Conservation (phyloP, 2,329 filamentous ascomycete species). For the Neopestalotiopsis sp. region DNA sequence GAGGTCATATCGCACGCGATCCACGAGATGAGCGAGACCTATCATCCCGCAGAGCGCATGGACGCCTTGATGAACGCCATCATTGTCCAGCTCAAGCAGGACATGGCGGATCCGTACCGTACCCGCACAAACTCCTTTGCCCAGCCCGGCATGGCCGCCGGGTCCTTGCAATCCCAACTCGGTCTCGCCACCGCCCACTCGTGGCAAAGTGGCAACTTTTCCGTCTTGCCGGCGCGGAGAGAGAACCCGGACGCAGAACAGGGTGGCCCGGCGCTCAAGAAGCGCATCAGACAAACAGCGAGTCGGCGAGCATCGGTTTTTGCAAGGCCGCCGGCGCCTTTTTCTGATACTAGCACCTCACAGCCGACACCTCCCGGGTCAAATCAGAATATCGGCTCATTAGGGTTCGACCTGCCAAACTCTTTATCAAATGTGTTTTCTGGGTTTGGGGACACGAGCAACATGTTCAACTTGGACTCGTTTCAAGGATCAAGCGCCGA, state of each 20-base stretch:
- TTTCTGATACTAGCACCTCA: slow-evolving; percentile 29
- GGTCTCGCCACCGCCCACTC: neutral
- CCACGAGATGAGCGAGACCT: slow-evolving; percentile 56
- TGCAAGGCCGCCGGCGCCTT: slow-evolving; percentile 34
- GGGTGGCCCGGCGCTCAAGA: slow-evolving; percentile 34
- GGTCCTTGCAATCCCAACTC: neutral
- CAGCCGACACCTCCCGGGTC: slow-evolving; percentile 21
- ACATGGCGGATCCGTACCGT: slow-evolving; percentile 26
- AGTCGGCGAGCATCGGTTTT: slow-evolving; percentile 38
- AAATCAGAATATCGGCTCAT: slow-evolving; percentile 22
- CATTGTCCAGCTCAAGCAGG: slow-evolving; percentile 50
- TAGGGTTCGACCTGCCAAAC: slow-evolving; percentile 20
- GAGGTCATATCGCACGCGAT: slow-evolving; percentile 57
- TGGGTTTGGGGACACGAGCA: slow-evolving; percentile 23
- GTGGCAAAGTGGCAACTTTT: slow-evolving; percentile 21
- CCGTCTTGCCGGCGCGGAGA: slow-evolving; percentile 36
- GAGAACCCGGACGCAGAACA: slow-evolving; percentile 34
- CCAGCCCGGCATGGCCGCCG: neutral
- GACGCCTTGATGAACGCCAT: slow-evolving; percentile 56
- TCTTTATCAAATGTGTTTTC: slow-evolving; percentile 32
- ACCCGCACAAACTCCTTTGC: slow-evolving; percentile 19
- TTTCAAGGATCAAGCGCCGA: slow-evolving; percentile 34
- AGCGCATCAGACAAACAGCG: slow-evolving; percentile 29
- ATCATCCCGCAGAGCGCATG: slow-evolving; percentile 60
- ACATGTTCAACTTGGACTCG: slow-evolving; percentile 34